A percentile compares a stretch with the other conserved stretches of the same genome.
These are phyloP conservation scores for Monilinia aucupariae DNA, from an alignment of 2,329 filamentous ascomycete species.

Conservation along the genomic window DNA sequence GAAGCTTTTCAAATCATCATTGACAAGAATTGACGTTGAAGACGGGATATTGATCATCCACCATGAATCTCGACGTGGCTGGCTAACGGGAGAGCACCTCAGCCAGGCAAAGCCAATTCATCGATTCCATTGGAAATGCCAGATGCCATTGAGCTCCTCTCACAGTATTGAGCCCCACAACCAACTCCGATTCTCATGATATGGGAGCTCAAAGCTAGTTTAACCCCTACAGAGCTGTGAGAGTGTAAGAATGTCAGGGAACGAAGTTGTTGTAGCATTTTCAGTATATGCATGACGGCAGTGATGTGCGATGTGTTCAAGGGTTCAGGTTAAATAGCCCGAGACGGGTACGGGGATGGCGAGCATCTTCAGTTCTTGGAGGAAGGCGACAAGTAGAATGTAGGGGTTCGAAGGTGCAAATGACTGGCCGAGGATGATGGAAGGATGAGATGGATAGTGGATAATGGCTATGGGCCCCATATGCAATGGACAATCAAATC, in stretches of 20 bases:
- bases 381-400: neutral
- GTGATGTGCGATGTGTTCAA: slow-evolving; percentile 17
- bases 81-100: slow-evolving; percentile 26
- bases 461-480: slow-evolving; percentile 4
- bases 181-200: slow-evolving; percentile 23
- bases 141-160: slow-evolving; percentile 16
- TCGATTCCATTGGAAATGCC: slow-evolving; percentile 16
- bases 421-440: slow-evolving; percentile 9
- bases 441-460: slow-evolving; percentile 9
- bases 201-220: slow-evolving; percentile 28
- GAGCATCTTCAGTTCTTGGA: neutral
- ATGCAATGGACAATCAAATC: slow-evolving; percentile 9
- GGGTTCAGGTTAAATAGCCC: slow-evolving; percentile 4
- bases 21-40: slow-evolving; percentile 15
- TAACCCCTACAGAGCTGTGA: slow-evolving; percentile 32
- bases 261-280: slow-evolving; percentile 8
- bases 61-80: slow-evolving; percentile 25
- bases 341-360: neutral
- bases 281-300: slow-evolving; percentile 22
- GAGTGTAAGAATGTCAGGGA: slow-evolving; percentile 19
- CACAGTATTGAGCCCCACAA: slow-evolving; percentile 22
- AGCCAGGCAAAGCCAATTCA: slow-evolving; percentile 22
- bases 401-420: neutral
- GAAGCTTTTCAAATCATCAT: slow-evolving; percentile 23
- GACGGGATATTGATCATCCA: slow-evolving; percentile 13